Conservation (phyloP, 225 moss, liverwort and hornwort genomes). For the Antitrichia curtipendula region DNA sequence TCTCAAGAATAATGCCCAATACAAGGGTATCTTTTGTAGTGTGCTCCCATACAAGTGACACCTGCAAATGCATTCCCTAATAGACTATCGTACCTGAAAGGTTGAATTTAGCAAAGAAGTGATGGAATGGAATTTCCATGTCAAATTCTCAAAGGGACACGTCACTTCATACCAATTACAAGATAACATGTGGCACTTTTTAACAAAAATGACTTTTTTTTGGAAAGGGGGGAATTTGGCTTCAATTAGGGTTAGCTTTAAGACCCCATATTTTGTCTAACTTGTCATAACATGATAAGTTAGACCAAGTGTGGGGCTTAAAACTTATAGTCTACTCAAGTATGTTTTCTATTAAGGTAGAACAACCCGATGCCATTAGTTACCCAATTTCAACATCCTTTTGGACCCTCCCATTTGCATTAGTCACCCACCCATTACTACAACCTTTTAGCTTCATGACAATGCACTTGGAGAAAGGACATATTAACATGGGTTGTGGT, state of each 20-base stretch:
- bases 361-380: no score
- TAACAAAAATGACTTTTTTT: neutral
- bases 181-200: neutral
- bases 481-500: no score
- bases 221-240: rapidly evolving
- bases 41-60: rapidly evolving
- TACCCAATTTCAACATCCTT: no score
- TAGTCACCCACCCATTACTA: no score
- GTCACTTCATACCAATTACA: neutral
- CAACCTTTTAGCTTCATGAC: no score
- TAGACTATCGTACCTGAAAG: neutral
- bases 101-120: neutral
- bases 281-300: no score
- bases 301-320: no score
- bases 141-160: rapidly evolving
- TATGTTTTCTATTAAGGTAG: neutral
- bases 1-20: rapidly evolving
- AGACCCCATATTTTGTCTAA: neutral
- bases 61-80: rapidly evolving
- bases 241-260: rapidly evolving
- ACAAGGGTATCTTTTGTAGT: neutral
- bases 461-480: no score
- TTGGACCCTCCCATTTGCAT: no score
- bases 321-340: neutral
- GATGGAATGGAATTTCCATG: rapidly evolving